These are phyloP conservation scores for Trametes versicolor DNA, from an alignment of 1,284 basidiomycete genomes.

Conservation along the genomic window DNA sequence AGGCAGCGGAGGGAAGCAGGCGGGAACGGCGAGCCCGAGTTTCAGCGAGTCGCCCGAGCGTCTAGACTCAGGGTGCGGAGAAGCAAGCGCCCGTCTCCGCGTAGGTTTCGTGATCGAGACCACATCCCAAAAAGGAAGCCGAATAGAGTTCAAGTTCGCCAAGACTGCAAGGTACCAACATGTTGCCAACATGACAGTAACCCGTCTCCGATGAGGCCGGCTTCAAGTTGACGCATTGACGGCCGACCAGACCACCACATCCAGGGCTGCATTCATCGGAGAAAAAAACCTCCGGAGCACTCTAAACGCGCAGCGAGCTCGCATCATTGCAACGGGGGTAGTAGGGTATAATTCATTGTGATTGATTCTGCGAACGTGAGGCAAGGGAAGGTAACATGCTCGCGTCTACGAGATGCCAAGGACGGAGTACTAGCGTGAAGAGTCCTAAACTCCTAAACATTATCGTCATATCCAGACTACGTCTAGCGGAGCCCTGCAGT, in stretches of 20 bases:
- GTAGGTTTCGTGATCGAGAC: slow-evolving; percentile 8
- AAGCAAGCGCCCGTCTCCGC: slow-evolving; percentile 13
- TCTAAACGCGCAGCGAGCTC: neutral
- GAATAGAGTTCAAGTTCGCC: neutral
- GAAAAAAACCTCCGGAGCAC: no score
- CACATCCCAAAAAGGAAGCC: neutral
- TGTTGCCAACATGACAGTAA: neutral
- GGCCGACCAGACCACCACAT: no score
- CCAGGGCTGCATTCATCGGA: no score
- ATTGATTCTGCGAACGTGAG: neutral
- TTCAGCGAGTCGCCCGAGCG: neutral
- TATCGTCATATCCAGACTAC: slow-evolving; percentile 12
- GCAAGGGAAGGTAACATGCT: slow-evolving; percentile 5
- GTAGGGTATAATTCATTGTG: slow-evolving; percentile 17
- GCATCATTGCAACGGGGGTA: no score
- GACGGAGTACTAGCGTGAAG: slow-evolving; percentile 2
- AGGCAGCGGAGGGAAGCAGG: neutral
- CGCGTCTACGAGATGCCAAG: slow-evolving; percentile 18
- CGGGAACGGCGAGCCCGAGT: neutral
- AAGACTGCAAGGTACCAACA: neutral
- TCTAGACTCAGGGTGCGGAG: slow-evolving; percentile 2
- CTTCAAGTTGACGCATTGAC: no score
- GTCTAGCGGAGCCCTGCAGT: slow-evolving; percentile 19
- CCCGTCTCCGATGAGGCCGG: no score
- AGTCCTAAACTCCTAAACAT: slow-evolving; percentile 16